Evolutionary conservation across 108 stramenopile species (phyloP).

Genomic region (Skeletonema grethae): DNA sequence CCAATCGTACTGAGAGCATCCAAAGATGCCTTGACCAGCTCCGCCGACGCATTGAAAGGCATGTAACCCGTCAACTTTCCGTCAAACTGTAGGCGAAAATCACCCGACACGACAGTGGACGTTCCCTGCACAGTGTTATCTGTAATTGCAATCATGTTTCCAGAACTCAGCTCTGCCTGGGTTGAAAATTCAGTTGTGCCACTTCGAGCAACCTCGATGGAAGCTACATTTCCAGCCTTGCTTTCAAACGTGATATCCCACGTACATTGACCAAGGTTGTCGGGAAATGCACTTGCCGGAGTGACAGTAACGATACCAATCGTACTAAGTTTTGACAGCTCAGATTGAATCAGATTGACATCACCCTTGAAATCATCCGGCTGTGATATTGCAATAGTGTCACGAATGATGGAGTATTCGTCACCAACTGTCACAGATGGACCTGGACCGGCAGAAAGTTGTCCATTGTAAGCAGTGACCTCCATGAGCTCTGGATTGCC

Average conservation of each 20-base stretch:
- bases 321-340: constrained; percentile 68
- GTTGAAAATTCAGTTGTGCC: constrained; percentile 42
- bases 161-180: constrained; percentile 31
- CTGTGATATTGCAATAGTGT: constrained; percentile 41
- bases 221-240: constrained; percentile 65
- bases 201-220: constrained; percentile 41
- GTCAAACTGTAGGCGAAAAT: constrained; percentile 69
- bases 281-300: constrained; percentile 24
- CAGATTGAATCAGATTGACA: constrained; percentile 65
- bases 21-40: constrained; percentile 60
- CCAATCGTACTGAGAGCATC: constrained; percentile 67
- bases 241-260: constrained; percentile 80
- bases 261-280: constrained; percentile 48
- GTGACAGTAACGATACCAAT: constrained; percentile 75
- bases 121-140: constrained; percentile 47
- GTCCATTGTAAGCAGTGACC: constrained; percentile 44
- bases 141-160: constrained; percentile 25
- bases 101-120: constrained; percentile 57
- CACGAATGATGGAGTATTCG: constrained; percentile 37
- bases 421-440: constrained; percentile 42
- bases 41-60: constrained; percentile 56
- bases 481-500: constrained; percentile 56
- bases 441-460: constrained; percentile 35
- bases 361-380: constrained; percentile 48
- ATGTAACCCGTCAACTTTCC: constrained; percentile 77